Evolutionary conservation across 108 stramenopile species (phyloP).

Genomic region (Skeletonema potamos): DNA sequence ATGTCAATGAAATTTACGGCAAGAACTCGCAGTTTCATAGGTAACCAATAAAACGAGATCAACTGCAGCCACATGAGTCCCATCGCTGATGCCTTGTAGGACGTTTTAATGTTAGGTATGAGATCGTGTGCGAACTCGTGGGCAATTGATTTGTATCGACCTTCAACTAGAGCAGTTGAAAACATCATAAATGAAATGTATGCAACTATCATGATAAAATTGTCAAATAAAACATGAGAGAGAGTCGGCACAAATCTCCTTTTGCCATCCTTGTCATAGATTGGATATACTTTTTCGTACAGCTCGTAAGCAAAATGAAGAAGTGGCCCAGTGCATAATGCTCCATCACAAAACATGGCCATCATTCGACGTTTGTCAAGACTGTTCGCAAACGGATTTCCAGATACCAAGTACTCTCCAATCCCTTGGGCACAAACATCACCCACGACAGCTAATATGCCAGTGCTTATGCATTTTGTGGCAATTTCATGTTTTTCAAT

Average conservation of each 20-base stretch:
- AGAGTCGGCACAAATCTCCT: conserved; percentile 16
- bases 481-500: conserved; percentile 40
- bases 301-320: conserved; percentile 38
- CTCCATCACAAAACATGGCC: conserved; percentile 43
- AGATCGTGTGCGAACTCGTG: conserved; percentile 40
- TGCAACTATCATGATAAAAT: conserved; percentile 36
- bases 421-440: conserved; percentile 45
- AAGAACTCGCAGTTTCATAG: conserved; percentile 39
- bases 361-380: conserved; percentile 40
- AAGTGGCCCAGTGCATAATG: conserved; percentile 33
- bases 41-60: conserved; percentile 43
- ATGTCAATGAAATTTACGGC: conserved; percentile 47
- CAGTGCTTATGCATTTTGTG: conserved; percentile 45
- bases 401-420: conserved; percentile 7
- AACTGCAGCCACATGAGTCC: conserved; percentile 45
- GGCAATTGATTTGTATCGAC: conserved; percentile 13
- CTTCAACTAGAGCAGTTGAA: conserved; percentile 34
- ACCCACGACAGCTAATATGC: conserved; percentile 30
- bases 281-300: conserved; percentile 38
- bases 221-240: conserved; percentile 44
- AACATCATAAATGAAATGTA: conserved; percentile 40
- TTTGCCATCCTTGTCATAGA: neutral
- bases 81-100: conserved; percentile 31
- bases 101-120: conserved; percentile 30
- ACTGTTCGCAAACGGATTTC: neutral